Evolutionary conservation across 2,329 filamentous ascomycete genomes (phyloP), one percentile per base, ranked within the genome.

Genomic region (Fusarium beomiforme): DNA sequence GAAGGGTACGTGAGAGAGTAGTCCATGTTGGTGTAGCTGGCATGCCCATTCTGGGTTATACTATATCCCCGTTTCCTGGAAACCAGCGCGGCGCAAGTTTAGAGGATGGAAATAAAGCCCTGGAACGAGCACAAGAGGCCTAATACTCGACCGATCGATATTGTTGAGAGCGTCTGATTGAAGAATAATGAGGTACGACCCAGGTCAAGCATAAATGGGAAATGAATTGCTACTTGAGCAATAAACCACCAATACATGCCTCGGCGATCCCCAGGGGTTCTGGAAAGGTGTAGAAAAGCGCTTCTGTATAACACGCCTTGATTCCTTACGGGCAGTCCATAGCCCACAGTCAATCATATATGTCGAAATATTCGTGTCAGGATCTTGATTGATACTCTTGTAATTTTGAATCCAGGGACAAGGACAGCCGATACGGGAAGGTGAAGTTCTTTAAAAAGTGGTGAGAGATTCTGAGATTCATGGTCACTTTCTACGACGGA

Each of bases 341-440:
- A 49, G n/a, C 6, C 46, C 46, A 11, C 7, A 5, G 8, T 33
- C 46, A 1, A 23, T 33, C 46, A 49, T 49, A 16, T 49, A 49
- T 11, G 29, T 17, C 11, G 46, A 49, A 5, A 7, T 6, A 19
- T 19, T 49, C 11, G 21, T 19, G 6, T 33, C 8, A 13, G 5
- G 8, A 3, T n/a, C 9, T 13, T 3, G 10, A 3, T 23, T 11
- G 14, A 13, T 26, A 26, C 26, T 6, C 10, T 23, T 2, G 8
- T 9, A 17, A 12, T 16, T 17, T 33, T 1, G n/a, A 9, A 12
- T 16, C 11, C 5, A 33, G n/a, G 7, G 44, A n/a, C n/a, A n/a
- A n/a, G 14, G 8, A n/a, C 44, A 14, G 19, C 44, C n/a, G n/a
- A n/a, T n/a, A n/a, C n/a, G n/a, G n/a, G n/a, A n/a, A n/a, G n/a